These are phyloP conservation scores for Fomitopsis serialis DNA, from an alignment of 768 basidiomycete species.

Conservation along the genomic window DNA sequence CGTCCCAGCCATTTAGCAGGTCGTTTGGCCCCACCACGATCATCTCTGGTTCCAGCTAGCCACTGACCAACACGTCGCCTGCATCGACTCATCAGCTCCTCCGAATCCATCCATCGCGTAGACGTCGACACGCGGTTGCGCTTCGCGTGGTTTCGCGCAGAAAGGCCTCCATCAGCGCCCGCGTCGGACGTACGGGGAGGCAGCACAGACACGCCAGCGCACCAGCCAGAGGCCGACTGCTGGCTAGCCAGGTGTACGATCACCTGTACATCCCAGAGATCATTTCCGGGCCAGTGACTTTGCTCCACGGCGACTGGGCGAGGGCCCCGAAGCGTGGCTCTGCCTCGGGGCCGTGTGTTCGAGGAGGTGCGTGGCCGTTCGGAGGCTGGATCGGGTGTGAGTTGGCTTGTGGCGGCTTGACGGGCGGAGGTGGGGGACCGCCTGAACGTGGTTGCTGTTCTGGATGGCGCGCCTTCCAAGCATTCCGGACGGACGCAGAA, in stretches of 20 bases:
- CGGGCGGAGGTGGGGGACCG: slow-evolving; percentile 11
- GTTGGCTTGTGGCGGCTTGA: slow-evolving; percentile 18
- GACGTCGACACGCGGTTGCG: too few species aligned
- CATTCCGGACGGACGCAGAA: slow-evolving; percentile 55
- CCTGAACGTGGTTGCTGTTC: slow-evolving; percentile 21
- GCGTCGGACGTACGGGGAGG: background rate
- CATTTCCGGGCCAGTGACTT: slow-evolving; percentile 58
- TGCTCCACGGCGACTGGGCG: slow-evolving; percentile 62
- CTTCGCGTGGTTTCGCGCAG: too few species aligned
- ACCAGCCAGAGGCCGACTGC: background rate
- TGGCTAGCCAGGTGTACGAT: slow-evolving; percentile 10
- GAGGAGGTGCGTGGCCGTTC: slow-evolving; percentile 17
- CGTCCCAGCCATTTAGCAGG: too few species aligned
- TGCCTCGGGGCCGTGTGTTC: slow-evolving; percentile 18
- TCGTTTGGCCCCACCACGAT: too few species aligned
- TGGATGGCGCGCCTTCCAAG: slow-evolving; percentile 66
- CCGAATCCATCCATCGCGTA: too few species aligned
- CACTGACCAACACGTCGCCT: too few species aligned
- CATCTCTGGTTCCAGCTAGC: too few species aligned
- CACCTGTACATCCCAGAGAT: slow-evolving; percentile 67
- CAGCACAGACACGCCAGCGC: background rate
- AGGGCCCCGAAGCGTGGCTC: slow-evolving; percentile 63
- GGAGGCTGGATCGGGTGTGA: slow-evolving; percentile 7
- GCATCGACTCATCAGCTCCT: too few species aligned
- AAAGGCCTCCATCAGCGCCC: background rate